Base-by-base conservation (phyloP, 768 basidiomycete genomes). In the Rhodotorula sphaerocarpa region DNA sequence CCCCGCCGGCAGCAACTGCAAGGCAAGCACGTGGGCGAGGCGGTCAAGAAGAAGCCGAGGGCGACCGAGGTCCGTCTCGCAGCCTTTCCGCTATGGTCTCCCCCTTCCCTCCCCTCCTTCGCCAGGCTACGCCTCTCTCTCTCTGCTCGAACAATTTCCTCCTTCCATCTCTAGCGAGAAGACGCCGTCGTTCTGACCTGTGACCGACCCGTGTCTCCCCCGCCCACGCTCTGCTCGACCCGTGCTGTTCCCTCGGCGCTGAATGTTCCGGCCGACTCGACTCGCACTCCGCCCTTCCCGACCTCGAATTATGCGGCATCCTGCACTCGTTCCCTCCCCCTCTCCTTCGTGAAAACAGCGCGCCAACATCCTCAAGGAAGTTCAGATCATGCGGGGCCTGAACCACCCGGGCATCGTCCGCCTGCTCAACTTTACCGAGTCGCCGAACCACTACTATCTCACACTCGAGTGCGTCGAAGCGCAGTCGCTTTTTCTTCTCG, bases 311-410 rank as follows among this genome's bases (percentile, higher is more conserved):
- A 44, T n/a, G 11, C 21, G 20, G 7, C 20, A 9, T n/a, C 23
- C 21, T 18, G n/a, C 39, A 27, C 48, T 52, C 36, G 34, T 6
- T 34, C 44, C 53, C 33, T 44, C 46, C 27, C 25, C 47, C 33
- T 44, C 54, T 70, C n/a, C n/a, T 57, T 57, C 41, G 10, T 33
- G 47, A 43, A 45, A 59, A 61, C 76, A 99, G 95, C 88, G 95
- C 66, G 84, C 93, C 66, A 97, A 97, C 75, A 95, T 97, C 66
- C 82, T 97, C 71, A 99, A 99, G 82, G 95, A 99, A 84, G 95
- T 99, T 18, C 91, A 95, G 77, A 97, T 99, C 73, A 99, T 99
- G 93, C 87, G 92, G 41, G 88, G 89, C 21, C 87, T 83, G 55
- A 84, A 86, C 66, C 91, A 97, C 73, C 86, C 90, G n/a, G 82